phyloP scores from a whole-genome alignment of 805 yeast species.

The Saturnispora quitensis region DNA sequence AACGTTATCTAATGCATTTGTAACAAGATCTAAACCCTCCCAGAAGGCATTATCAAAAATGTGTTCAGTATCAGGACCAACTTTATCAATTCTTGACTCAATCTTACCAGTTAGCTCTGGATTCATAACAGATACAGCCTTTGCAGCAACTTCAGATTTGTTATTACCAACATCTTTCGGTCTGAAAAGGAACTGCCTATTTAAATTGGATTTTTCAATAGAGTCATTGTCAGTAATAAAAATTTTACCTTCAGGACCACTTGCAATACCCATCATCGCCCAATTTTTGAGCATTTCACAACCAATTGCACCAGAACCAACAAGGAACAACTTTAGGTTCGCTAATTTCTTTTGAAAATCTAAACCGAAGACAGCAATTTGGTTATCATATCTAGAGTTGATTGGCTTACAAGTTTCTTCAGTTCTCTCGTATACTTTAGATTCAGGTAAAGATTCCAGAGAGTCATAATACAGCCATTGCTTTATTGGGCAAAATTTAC shows the following conservation, averaged over 20 bases:
- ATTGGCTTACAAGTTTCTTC: slow-evolving; percentile 67
- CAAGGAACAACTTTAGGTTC: slow-evolving; percentile 77
- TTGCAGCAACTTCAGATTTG: slow-evolving; percentile 85
- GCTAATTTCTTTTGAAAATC: slow-evolving; percentile 65
- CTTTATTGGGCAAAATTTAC: slow-evolving; percentile 87
- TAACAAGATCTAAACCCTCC: slow-evolving; percentile 76
- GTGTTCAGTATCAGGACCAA: slow-evolving; percentile 86
- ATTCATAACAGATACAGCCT: slow-evolving; percentile 78
- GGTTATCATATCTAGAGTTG: slow-evolving; percentile 84
- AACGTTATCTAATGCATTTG: slow-evolving; percentile 94
- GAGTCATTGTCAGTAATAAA: slow-evolving; percentile 87
- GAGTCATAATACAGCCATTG: slow-evolving; percentile 94
- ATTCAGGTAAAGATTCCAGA: slow-evolving; percentile 75
- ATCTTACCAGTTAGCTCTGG: slow-evolving; percentile 75
- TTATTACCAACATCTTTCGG: slow-evolving; percentile 88
- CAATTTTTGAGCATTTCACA: slow-evolving; percentile 97
- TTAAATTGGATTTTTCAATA: slow-evolving; percentile 90
- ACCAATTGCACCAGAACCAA: slow-evolving; percentile 98
- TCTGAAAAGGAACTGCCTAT: slow-evolving; percentile 93
- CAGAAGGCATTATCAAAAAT: slow-evolving; percentile 82
- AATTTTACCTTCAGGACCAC: slow-evolving; percentile 83
- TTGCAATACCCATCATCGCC: slow-evolving; percentile 94
- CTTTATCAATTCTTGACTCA: slow-evolving; percentile 71
- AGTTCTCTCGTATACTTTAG: slow-evolving; percentile 47
- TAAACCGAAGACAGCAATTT: slow-evolving; percentile 87